A percentile compares a stretch with the other conserved stretches of the same genome.
Conservation (phyloP, 495 filamentous ascomycete species). For the Pyrenopolyporus hunteri region DNA sequence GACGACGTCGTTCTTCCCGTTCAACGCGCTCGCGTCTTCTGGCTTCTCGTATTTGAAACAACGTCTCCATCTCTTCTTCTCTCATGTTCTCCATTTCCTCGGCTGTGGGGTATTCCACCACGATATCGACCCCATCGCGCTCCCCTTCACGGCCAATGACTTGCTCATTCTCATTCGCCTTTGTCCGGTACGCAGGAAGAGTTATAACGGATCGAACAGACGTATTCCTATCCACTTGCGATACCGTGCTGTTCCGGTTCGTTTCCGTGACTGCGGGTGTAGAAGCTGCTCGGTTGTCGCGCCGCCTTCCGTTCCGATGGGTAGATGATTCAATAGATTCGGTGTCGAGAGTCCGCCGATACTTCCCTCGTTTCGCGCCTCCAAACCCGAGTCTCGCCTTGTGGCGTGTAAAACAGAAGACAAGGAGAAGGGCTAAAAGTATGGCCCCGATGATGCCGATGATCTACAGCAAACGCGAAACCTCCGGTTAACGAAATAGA, state of each 20-base stretch:
- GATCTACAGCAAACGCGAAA: slow-evolving; percentile 17
- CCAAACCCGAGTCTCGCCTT: slow-evolving; percentile 7
- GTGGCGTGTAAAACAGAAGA: slow-evolving; percentile 28
- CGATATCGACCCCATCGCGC: slow-evolving; percentile 86
- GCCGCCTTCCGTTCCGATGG: slow-evolving; percentile 16
- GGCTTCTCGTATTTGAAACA: slow-evolving; percentile 87
- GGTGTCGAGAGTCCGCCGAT: slow-evolving; percentile 20
- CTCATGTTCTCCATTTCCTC: slow-evolving; percentile 75
- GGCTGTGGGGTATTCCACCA: slow-evolving; percentile 70
- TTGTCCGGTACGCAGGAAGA: slow-evolving; percentile 74
- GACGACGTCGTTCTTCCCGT: slow-evolving; percentile 72
- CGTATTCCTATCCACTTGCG: slow-evolving; percentile 75
- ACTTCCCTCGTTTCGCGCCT: slow-evolving; percentile 26
- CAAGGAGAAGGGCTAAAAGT: slow-evolving; percentile 16
- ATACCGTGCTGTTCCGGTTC: slow-evolving; percentile 30
- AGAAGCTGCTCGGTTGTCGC: slow-evolving; percentile 6
- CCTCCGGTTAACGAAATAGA: background rate
- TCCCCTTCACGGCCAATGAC: slow-evolving; percentile 93
- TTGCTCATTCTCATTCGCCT: slow-evolving; percentile 75
- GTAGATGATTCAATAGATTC: slow-evolving; percentile 33
- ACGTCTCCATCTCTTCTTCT: slow-evolving; percentile 90
- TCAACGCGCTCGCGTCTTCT: slow-evolving; percentile 77
- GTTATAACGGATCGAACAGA: slow-evolving; percentile 93
- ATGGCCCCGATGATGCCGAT: slow-evolving; percentile 33
- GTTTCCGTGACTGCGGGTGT: slow-evolving; percentile 23